Evolutionary conservation across 805 yeast genomes (phyloP).

Genomic region (Debaryomyces maramus): DNA sequence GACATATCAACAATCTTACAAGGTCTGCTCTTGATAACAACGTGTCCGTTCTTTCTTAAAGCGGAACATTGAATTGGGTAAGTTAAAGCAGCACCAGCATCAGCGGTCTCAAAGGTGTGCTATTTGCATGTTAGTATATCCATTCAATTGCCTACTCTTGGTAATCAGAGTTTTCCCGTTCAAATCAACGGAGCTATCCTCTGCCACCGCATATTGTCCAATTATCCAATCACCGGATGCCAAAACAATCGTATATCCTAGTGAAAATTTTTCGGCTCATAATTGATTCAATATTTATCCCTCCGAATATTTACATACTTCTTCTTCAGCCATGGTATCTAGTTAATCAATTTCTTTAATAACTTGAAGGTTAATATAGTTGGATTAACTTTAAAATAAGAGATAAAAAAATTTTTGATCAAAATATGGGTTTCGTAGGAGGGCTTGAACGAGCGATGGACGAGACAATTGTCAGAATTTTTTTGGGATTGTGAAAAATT

Average conservation of each 20-base stretch:
- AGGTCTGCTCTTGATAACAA: constrained; percentile 98
- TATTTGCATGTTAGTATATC: constrained; percentile 37
- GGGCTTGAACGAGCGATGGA: constrained; percentile 4
- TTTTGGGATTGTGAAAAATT: constrained; percentile 1
- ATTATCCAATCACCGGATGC: too few species aligned
- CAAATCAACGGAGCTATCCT: too few species aligned
- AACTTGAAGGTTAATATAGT: neutral
- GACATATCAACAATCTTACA: constrained; percentile 99
- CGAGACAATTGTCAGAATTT: constrained; percentile 4
- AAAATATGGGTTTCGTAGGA: constrained; percentile 1
- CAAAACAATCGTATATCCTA: too few species aligned
- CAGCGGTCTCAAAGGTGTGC: constrained; percentile 97
- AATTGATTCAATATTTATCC: too few species aligned
- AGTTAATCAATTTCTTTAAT: neutral
- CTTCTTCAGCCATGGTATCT: constrained; percentile 13
- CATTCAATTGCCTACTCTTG: too few species aligned
- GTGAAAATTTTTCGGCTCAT: too few species aligned
- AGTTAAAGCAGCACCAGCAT: constrained; percentile 98
- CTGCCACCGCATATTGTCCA: too few species aligned
- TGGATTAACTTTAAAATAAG: neutral
- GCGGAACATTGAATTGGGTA: constrained; percentile 99
- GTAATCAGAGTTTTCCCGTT: too few species aligned
- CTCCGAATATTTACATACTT: constrained; percentile 10
- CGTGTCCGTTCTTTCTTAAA: constrained; percentile 99
- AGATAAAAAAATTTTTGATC: neutral